Percentiles rank a stretch among this genome's conserved stretches.
phyloP scores from a whole-genome alignment of 148 eudicot genomes.

The Suaeda aralocaspica region DNA sequence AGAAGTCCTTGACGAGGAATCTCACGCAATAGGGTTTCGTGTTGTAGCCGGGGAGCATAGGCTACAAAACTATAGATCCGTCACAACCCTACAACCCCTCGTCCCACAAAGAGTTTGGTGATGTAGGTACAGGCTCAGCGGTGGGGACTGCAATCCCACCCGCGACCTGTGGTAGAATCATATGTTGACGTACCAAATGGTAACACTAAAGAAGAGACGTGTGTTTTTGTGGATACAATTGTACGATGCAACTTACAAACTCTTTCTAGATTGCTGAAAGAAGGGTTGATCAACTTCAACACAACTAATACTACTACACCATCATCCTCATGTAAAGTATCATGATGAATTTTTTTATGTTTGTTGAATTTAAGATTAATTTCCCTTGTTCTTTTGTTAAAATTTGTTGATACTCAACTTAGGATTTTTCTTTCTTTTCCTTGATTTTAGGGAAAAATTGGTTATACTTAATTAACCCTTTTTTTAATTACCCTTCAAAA shows the following conservation, averaged over 20 bases:
- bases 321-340: slow-evolving; percentile 28
- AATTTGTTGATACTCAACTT: slow-evolving; percentile 12
- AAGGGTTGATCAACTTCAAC: slow-evolving; percentile 24
- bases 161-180: slow-evolving; percentile 74
- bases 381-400: too few species aligned
- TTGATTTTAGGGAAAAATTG: not conserved
- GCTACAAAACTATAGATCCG: slow-evolving; percentile 64
- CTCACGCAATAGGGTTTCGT: slow-evolving; percentile 58
- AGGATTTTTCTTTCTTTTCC: slow-evolving; percentile 20
- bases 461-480: too few species aligned
- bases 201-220: slow-evolving; percentile 75
- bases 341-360: slow-evolving; percentile 1
- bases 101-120: too few species aligned
- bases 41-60: slow-evolving; percentile 82
- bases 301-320: slow-evolving; percentile 1
- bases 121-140: not conserved
- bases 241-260: slow-evolving; percentile 66
- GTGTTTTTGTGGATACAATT: slow-evolving; percentile 66
- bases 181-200: slow-evolving; percentile 77
- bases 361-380: not conserved
- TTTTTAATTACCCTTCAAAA: too few species aligned
- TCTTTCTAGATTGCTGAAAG: slow-evolving; percentile 55
- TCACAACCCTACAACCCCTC: slow-evolving; percentile 63
- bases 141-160: not conserved
- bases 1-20: slow-evolving; percentile 71